Evolutionary conservation across 2,329 filamentous ascomycete species (phyloP), one percentile per base, ranked within the genome.

Genomic region (Pestalotiopsis sp.): DNA sequence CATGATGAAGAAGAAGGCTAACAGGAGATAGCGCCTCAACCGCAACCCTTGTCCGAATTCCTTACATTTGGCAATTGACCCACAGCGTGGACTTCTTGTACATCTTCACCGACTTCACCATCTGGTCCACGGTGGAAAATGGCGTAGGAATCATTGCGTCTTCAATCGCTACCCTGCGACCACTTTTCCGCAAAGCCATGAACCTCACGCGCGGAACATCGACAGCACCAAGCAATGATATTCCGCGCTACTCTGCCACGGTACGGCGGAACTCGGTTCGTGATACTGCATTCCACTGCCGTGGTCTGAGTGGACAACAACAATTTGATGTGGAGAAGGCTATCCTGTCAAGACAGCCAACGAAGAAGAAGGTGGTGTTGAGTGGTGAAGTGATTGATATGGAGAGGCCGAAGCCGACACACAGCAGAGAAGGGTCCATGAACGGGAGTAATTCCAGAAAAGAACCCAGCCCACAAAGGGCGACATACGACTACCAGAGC

Each of bases 111-210:
- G 81, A 81, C 70, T 73, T 83, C 6, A 78, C 80, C 4, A 82
- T 83, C 68, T 84, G 82, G 82, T 82, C 79, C 3, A 81, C 82
- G 61, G 76, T 81, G n/a, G 81, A 83, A 69, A 80, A 79, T 39
- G 79, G 79, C 3, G 78, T 83, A 17, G 81, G 80, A 5, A 78
- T 83, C 2, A 75, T 78, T 4, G 81, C 81, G 6, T 79, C 79
- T 5, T 80, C 77, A 4, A 71, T 80, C 27, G 81, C 81, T 1
- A 82, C 81, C 0, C 76, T 83, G 1, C 72, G 73, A 2, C 80
- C 80, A 4, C 77, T 81, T 2, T 73, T 81, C 64, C 69, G 71
- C 58, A 69, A 63, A 25, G 41, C 75, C n/a, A 65, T 74, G 38
- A 72, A 45, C 65, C 7, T 63, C 17, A 41, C 59, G 7, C 49